Percentiles rank a stretch among this genome's conserved stretches.
These are phyloP conservation scores for Fraxinus paxiana DNA, from an alignment of 305 asterid genomes.

Conservation along the genomic window DNA sequence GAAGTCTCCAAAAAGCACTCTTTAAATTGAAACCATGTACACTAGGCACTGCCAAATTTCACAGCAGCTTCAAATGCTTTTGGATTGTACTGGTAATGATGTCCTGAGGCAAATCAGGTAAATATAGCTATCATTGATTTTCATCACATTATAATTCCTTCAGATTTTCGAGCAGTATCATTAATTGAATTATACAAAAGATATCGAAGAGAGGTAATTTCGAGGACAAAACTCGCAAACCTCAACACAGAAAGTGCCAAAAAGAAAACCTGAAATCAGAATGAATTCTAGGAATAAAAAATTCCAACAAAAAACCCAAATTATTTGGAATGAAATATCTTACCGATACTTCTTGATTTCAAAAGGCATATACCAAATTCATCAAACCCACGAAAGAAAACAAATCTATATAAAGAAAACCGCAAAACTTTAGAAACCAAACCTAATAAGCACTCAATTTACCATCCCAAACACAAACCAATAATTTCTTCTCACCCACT, in stretches of 20 bases:
- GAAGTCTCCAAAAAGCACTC: not conserved
- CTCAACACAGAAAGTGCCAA: not conserved
- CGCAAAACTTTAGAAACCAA: constrained; percentile 18
- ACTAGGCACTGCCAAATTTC: not conserved
- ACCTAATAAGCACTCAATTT: not conserved
- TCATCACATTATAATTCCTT: not conserved
- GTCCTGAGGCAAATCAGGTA: not conserved
- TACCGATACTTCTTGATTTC: not conserved
- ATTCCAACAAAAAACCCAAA: not conserved
- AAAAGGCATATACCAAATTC: constrained; percentile 14
- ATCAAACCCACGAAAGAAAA: constrained; percentile 16
- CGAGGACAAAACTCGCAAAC: not conserved
- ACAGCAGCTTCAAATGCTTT: not conserved
- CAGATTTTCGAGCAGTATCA: not conserved
- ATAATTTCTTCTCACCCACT: not conserved
- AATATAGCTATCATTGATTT: constrained; percentile 9
- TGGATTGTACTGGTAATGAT: not conserved
- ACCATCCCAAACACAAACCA: not conserved
- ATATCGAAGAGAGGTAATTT: not conserved
- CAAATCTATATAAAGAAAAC: constrained; percentile 15
- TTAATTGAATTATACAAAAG: not conserved
- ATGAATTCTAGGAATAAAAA: not conserved
- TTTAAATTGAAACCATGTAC: not conserved
- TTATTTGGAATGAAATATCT: not conserved
- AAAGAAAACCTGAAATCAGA: not conserved